Evolutionary conservation across 1,284 basidiomycete species (phyloP).

Genomic region (Coniferiporia sulphurascens): DNA sequence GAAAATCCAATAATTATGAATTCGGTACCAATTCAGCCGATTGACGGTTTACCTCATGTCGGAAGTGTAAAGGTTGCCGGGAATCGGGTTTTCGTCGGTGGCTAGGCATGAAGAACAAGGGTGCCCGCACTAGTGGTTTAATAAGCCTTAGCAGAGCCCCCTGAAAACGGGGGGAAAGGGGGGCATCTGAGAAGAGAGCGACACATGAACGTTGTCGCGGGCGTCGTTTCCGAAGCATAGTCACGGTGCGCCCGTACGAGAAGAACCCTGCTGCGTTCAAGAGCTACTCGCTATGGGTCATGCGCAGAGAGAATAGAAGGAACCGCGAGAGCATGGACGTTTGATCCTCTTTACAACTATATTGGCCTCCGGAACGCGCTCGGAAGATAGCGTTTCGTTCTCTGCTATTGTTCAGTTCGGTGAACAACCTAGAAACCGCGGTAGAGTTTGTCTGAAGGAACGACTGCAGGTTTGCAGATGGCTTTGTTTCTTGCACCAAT

Average conservation of each 20-base stretch:
- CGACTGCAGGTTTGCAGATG: background rate
- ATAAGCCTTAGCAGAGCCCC: too few species aligned
- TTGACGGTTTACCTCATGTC: background rate
- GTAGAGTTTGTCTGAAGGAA: background rate
- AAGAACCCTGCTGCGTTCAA: background rate
- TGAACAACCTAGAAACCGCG: conserved; percentile 3
- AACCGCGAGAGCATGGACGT: background rate
- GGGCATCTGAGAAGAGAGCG: too few species aligned
- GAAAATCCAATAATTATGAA: background rate
- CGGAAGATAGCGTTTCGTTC: conserved; percentile 5
- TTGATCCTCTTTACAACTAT: too few species aligned
- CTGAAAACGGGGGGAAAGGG: too few species aligned
- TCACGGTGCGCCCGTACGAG: too few species aligned
- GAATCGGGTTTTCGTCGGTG: background rate
- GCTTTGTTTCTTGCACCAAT: background rate
- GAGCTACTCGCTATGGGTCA: background rate
- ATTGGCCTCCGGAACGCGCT: too few species aligned
- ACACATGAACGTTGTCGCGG: too few species aligned
- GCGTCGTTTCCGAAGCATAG: background rate
- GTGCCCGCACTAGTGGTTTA: too few species aligned
- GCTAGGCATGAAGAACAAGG: too few species aligned
- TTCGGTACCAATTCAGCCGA: background rate
- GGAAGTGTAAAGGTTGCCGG: background rate
- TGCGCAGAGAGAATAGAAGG: background rate
- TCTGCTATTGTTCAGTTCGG: background rate